Evolutionary conservation across 2,329 filamentous ascomycete genomes (phyloP).

Genomic region (Fusarium graminum): DNA sequence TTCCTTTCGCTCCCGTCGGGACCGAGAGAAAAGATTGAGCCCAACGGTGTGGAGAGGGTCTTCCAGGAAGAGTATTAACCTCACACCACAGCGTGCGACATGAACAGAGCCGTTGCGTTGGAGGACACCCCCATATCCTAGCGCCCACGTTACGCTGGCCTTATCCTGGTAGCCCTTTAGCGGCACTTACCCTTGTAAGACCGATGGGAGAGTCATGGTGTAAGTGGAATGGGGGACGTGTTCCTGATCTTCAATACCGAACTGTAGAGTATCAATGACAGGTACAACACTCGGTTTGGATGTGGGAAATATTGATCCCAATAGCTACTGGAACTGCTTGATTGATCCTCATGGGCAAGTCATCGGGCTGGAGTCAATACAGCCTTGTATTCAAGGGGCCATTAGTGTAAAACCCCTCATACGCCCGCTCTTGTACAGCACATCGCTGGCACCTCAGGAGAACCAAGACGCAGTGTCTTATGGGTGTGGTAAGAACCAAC

Average conservation of each 20-base stretch:
- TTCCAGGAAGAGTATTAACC: conserved; percentile 18
- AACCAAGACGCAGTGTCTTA: conserved; percentile 37
- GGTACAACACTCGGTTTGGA: background rate
- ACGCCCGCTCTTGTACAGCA: conserved; percentile 27
- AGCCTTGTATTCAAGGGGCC: conserved; percentile 35
- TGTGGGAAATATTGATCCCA: background rate
- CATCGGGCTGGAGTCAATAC: background rate
- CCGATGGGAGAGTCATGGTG: conserved; percentile 19
- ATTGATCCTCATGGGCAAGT: too few species aligned
- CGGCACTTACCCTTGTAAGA: conserved; percentile 35
- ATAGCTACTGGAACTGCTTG: background rate
- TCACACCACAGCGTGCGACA: conserved; percentile 21
- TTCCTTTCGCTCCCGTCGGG: conserved; percentile 47
- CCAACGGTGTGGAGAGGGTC: conserved; percentile 45
- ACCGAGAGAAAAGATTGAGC: conserved; percentile 39
- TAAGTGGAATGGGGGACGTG: conserved; percentile 28
- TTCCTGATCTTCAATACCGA: conserved; percentile 16
- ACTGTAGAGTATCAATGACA: conserved; percentile 8
- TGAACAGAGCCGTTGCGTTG: conserved; percentile 18
- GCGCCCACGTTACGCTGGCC: conserved; percentile 29
- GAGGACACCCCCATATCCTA: conserved; percentile 32
- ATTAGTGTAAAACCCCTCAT: conserved; percentile 37
- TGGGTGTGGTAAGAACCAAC: conserved; percentile 26
- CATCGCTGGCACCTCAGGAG: conserved; percentile 30
- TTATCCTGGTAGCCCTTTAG: conserved; percentile 18